phyloP scores from a whole-genome alignment of 768 basidiomycete genomes.

The Amanita polypyramis region DNA sequence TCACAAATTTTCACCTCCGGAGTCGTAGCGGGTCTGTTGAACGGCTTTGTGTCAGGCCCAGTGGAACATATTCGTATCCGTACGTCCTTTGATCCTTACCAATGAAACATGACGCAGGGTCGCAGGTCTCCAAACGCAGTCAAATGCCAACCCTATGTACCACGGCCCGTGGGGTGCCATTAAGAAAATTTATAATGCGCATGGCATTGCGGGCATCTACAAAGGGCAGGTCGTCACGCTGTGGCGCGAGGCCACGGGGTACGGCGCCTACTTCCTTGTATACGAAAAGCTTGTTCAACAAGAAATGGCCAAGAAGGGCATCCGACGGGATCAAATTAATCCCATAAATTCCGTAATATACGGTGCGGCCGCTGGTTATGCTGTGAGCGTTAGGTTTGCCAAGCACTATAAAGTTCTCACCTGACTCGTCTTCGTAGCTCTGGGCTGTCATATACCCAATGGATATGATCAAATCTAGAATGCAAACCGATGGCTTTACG shows the following conservation, averaged over 20 bases:
- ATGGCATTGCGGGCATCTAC: slow-evolving; percentile 81
- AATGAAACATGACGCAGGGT: slow-evolving; percentile 3
- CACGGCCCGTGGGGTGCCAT: slow-evolving; percentile 83
- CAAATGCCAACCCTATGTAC: slow-evolving; percentile 65
- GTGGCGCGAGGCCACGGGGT: slow-evolving; percentile 71
- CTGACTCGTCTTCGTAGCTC: slow-evolving; percentile 32
- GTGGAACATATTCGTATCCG: slow-evolving; percentile 97
- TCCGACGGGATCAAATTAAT: slow-evolving; percentile 65
- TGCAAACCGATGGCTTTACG: slow-evolving; percentile 90
- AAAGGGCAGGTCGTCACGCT: slow-evolving; percentile 91
- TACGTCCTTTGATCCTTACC: slow-evolving; percentile 25
- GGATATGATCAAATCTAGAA: slow-evolving; percentile 92
- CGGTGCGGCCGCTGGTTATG: slow-evolving; percentile 89
- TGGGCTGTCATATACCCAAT: slow-evolving; percentile 94
- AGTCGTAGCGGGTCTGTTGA: slow-evolving; percentile 79
- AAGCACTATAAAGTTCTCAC: slow-evolving; percentile 2
- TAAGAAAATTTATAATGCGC: slow-evolving; percentile 63
- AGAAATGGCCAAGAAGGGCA: slow-evolving; percentile 67
- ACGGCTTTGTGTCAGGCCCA: slow-evolving; percentile 88
- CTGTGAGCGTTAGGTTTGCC: slow-evolving; percentile 43
- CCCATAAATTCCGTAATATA: slow-evolving; percentile 74
- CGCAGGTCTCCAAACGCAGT: slow-evolving; percentile 85
- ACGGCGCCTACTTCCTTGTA: slow-evolving; percentile 82
- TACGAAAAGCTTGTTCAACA: slow-evolving; percentile 90
- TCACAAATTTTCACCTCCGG: slow-evolving; percentile 70